These are phyloP conservation scores for Tolypocladium ophioglossoides DNA, from an alignment of 2,329 filamentous ascomycete species.

Conservation along the genomic window DNA sequence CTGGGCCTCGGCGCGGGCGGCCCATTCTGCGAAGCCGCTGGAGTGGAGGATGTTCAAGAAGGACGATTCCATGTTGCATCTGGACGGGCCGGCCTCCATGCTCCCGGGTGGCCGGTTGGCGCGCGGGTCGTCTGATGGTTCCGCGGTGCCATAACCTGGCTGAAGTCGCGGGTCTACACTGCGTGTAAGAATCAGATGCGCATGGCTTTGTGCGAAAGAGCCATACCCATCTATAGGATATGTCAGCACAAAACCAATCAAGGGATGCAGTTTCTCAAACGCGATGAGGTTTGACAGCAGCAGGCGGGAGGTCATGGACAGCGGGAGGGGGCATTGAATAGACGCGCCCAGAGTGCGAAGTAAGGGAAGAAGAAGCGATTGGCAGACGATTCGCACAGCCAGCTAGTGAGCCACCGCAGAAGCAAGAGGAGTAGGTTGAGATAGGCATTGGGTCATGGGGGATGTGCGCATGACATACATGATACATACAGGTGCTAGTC, in stretches of 20 bases:
- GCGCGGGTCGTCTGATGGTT: neutral
- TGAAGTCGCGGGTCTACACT: neutral
- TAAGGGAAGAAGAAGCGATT: neutral
- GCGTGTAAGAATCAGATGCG: neutral
- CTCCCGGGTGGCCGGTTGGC: constrained; percentile 1
- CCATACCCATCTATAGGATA: neutral
- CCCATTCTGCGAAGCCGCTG: constrained; percentile 7
- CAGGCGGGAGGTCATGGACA: neutral
- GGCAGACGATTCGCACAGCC: neutral
- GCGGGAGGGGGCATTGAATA: neutral
- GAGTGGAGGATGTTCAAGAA: constrained; percentile 4
- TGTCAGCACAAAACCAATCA: neutral
- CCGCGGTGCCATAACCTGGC: neutral
- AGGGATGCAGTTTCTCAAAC: neutral
- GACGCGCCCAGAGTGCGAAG: neutral
- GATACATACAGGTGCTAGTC: neutral
- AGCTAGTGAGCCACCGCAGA: neutral
- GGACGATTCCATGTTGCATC: constrained; percentile 6
- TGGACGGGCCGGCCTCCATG: constrained; percentile 4
- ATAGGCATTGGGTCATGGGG: neutral
- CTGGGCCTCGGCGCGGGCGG: constrained; percentile 4
- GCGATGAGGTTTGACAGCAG: no score
- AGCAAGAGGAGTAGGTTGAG: neutral
- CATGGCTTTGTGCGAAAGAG: neutral
- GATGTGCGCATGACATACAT: neutral